phyloP scores from a whole-genome alignment of 495 filamentous ascomycete species.

The Penicillium roqueforti region DNA sequence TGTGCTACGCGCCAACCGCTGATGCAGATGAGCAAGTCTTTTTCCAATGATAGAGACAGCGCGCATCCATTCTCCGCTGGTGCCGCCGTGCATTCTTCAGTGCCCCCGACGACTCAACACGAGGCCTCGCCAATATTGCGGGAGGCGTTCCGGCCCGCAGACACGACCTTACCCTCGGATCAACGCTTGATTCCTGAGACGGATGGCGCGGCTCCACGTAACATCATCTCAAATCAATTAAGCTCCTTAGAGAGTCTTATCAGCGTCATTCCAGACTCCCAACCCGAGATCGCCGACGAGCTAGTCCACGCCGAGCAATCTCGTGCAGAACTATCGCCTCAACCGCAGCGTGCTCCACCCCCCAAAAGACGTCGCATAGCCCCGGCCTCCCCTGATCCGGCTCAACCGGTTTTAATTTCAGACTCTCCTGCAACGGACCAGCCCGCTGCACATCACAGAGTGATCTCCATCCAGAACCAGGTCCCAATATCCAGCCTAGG shows the following conservation, averaged over 20 bases:
- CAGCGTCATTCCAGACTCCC: slow-evolving; percentile 48
- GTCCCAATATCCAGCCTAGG: background rate
- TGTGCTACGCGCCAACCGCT: slow-evolving; percentile 27
- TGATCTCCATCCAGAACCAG: background rate
- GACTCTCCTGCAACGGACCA: background rate
- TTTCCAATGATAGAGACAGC: background rate
- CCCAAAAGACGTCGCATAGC: slow-evolving; percentile 22
- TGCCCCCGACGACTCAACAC: background rate
- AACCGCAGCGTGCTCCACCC: background rate
- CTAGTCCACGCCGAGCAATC: background rate
- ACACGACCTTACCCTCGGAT: background rate
- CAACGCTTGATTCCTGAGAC: background rate
- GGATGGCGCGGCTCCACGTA: background rate
- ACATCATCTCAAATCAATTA: background rate
- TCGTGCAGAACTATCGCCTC: slow-evolving; percentile 4
- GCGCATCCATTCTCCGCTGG: background rate
- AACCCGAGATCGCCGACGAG: slow-evolving; percentile 16
- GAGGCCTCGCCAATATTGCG: slow-evolving; percentile 6
- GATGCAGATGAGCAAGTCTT: background rate
- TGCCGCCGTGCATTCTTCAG: background rate
- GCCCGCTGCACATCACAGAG: background rate
- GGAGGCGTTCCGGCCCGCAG: slow-evolving; percentile 6
- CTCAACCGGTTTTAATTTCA: background rate
- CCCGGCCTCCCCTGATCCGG: background rate
- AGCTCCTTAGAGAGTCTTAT: slow-evolving; percentile 42